phyloP scores from a whole-genome alignment of 495 filamentous ascomycete genomes.

The Aspergillus campestris region DNA sequence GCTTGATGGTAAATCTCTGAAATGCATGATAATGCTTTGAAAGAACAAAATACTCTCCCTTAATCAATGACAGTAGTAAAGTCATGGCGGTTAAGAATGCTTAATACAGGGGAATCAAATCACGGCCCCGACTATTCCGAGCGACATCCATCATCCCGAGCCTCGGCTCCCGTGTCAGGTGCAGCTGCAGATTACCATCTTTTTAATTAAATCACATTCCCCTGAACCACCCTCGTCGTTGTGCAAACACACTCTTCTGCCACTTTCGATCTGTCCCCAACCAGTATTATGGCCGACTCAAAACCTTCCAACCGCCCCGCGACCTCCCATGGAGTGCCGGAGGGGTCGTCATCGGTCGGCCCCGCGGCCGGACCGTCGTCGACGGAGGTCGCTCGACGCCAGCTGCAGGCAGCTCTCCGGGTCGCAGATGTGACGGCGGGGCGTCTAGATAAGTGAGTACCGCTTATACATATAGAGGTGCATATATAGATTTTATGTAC shows the following conservation, averaged over 20 bases:
- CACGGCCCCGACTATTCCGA: constrained; percentile 4
- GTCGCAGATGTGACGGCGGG: constrained; percentile 28
- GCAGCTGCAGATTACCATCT: constrained; percentile 2
- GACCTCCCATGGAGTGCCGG: not conserved
- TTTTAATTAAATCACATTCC: not conserved
- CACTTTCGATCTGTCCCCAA: too few relatives aligned
- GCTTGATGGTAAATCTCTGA: too few relatives aligned
- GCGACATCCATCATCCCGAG: constrained; percentile 5
- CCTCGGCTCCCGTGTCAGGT: constrained; percentile 9
- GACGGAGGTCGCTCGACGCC: constrained; percentile 12
- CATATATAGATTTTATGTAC: not conserved
- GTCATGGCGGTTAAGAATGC: not conserved
- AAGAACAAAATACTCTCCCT: too few relatives aligned
- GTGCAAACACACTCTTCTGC: too few relatives aligned
- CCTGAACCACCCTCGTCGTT: too few relatives aligned
- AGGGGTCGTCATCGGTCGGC: constrained; percentile 19
- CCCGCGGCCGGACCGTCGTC: constrained; percentile 14
- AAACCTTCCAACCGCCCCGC: not conserved
- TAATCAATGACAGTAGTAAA: not conserved
- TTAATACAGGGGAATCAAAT: not conserved
- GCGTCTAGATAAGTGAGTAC: constrained; percentile 30
- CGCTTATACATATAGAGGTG: not conserved
- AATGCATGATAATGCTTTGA: too few relatives aligned
- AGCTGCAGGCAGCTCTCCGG: constrained; percentile 23
- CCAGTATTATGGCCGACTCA: constrained; percentile 1